Evolutionary conservation across 441 rosid genomes (phyloP).

Genomic region (Gossypium schwendimanii): DNA sequence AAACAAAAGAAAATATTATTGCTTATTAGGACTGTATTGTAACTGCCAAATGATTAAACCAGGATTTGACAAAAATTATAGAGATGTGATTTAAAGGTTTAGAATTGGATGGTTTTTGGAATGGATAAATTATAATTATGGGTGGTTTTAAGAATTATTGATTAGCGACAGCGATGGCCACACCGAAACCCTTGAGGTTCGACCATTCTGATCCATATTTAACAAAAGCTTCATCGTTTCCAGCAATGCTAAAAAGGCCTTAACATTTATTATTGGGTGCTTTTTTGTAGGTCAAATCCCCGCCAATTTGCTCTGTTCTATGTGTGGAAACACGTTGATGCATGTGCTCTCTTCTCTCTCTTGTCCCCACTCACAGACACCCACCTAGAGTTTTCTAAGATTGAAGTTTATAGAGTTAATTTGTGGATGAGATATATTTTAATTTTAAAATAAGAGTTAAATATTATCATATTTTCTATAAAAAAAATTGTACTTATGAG

Average conservation of each 20-base stretch:
- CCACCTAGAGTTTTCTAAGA: background rate
- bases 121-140: background rate
- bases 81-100: background rate
- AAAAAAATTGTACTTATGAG: too few species aligned
- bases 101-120: background rate
- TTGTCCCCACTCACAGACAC: background rate
- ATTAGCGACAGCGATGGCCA: conserved; percentile 2
- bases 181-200: background rate
- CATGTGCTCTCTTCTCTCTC: conserved; percentile 22
- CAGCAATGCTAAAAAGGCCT: conserved; percentile 1
- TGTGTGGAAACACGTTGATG: conserved; percentile 20
- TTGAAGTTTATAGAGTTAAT: too few species aligned
- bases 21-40: conserved; percentile 9
- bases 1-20: background rate
- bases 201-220: background rate
- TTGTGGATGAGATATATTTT: too few species aligned
- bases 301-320: conserved; percentile 11
- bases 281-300: conserved; percentile 5
- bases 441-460: too few species aligned
- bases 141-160: background rate
- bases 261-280: conserved; percentile 4
- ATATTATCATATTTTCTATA: too few species aligned
- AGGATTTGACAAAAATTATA: background rate
- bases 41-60: background rate
- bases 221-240: background rate